Evolutionary conservation across 2,329 filamentous ascomycete species (phyloP).

Genomic region (Cadophora gregata): DNA sequence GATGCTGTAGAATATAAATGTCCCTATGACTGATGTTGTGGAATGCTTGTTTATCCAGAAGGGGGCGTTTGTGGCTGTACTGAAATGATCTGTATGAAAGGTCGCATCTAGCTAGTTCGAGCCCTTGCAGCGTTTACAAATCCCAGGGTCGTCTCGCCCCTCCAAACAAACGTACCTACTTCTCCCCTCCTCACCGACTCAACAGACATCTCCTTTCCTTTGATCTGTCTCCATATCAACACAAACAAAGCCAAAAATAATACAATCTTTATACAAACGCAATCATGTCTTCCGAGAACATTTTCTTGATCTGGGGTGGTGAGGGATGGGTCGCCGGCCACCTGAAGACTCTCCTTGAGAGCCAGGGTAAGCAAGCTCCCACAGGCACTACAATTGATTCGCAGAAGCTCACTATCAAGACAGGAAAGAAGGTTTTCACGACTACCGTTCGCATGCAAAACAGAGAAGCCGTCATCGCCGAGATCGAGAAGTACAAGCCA

Average conservation of each 20-base stretch:
- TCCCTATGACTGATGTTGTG: constrained; percentile 5
- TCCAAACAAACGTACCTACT: constrained; percentile 1
- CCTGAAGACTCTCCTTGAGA: constrained; percentile 62
- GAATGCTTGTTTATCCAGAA: constrained; percentile 1
- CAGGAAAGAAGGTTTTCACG: constrained; percentile 61
- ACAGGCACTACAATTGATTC: background rate
- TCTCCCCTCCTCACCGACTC: constrained; percentile 21
- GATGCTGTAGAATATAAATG: background rate
- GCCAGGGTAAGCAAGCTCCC: constrained; percentile 49
- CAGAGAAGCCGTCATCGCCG: constrained; percentile 59
- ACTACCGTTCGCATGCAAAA: constrained; percentile 72
- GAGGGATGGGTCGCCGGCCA: constrained; percentile 68
- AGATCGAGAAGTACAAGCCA: constrained; percentile 64
- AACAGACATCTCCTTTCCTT: constrained; percentile 10
- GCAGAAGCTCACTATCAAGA: constrained; percentile 23
- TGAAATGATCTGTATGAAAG: background rate
- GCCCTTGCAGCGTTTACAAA: constrained; percentile 27
- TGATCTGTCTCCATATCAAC: constrained; percentile 14
- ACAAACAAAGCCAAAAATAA: constrained; percentile 13
- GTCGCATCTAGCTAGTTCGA: constrained; percentile 7
- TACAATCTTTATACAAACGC: constrained; percentile 9
- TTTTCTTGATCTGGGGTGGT: constrained; percentile 70
- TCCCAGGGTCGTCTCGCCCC: constrained; percentile 15
- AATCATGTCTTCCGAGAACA: constrained; percentile 42
- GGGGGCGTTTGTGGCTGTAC: constrained; percentile 8